Evolutionary conservation across 192 early-diverging fungal genomes (phyloP).

Genomic region (Geranomyces variabilis): DNA sequence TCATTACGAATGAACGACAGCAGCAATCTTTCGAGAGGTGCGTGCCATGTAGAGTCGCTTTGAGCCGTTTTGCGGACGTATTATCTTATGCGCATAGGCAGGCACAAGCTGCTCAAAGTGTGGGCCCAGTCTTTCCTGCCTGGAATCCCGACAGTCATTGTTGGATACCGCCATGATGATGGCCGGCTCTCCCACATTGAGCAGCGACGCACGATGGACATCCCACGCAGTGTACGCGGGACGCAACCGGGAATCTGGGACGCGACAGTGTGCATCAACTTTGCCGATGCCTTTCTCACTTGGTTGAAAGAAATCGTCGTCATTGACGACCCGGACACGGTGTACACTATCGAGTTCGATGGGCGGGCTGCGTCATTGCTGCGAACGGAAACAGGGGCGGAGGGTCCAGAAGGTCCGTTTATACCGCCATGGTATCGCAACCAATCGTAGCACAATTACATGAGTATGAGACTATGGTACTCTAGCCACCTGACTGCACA

Average conservation of each 20-base stretch:
- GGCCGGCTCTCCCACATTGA: slow-evolving; percentile 62
- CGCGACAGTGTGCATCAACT: slow-evolving; percentile 82
- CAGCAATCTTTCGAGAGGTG: slow-evolving; percentile 66
- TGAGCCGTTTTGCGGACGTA: not conserved
- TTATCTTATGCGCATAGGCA: slow-evolving; percentile 16
- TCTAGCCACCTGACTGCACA: too few relatives aligned
- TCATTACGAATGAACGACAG: slow-evolving; percentile 56
- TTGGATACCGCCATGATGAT: slow-evolving; percentile 82
- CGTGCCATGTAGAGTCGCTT: not conserved
- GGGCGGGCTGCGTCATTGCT: not conserved
- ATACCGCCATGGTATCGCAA: slow-evolving; percentile 23
- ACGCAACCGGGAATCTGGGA: slow-evolving; percentile 73
- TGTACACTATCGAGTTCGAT: slow-evolving; percentile 20
- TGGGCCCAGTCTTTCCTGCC: slow-evolving; percentile 95
- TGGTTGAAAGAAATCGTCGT: slow-evolving; percentile 32
- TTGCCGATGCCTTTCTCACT: slow-evolving; percentile 67
- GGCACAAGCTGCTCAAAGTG: slow-evolving; percentile 83
- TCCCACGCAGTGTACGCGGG: slow-evolving; percentile 77
- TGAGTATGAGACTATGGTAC: too few relatives aligned
- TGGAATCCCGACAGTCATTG: slow-evolving; percentile 79
- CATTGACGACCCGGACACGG: slow-evolving; percentile 35
- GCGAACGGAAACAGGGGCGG: slow-evolving; percentile 7
- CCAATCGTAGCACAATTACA: not conserved
- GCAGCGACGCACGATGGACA: slow-evolving; percentile 74
- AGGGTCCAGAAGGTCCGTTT: slow-evolving; percentile 17